These are phyloP conservation scores for Rubus idaeus DNA, from an alignment of 306 rosid genomes.

Conservation along the genomic window DNA sequence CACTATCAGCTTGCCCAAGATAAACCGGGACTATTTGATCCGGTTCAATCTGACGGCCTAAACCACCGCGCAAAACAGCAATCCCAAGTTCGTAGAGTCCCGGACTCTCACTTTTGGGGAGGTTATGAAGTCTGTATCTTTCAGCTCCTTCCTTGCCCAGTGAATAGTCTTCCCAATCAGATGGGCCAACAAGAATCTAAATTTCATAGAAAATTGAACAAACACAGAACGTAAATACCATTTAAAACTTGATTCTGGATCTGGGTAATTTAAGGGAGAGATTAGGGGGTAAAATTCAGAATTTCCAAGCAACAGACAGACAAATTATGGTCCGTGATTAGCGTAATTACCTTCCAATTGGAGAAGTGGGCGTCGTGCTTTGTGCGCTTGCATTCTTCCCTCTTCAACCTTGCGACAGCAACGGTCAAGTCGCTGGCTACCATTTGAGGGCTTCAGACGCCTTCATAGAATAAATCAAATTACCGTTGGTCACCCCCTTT, in stretches of 20 bases:
- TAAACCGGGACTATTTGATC: slow-evolving; percentile 52
- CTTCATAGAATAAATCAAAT: neutral
- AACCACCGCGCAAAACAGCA: slow-evolving; percentile 30
- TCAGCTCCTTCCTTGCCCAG: slow-evolving; percentile 69
- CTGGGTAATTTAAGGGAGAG: neutral
- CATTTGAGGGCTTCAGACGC: neutral
- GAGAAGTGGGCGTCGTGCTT: slow-evolving; percentile 67
- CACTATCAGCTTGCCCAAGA: slow-evolving; percentile 75
- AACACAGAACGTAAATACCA: neutral
- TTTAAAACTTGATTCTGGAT: neutral
- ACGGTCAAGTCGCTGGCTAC: slow-evolving; percentile 17
- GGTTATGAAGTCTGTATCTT: slow-evolving; percentile 68
- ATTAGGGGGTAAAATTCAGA: neutral
- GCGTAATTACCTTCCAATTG: slow-evolving; percentile 61
- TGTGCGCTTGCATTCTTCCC: slow-evolving; percentile 67
- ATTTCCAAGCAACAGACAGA: neutral
- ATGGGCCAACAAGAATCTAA: slow-evolving; percentile 77
- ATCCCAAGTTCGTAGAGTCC: slow-evolving; percentile 86
- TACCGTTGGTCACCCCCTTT: slow-evolving; percentile 22
- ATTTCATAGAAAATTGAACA: neutral
- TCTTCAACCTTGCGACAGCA: slow-evolving; percentile 39
- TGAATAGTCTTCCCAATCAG: slow-evolving; percentile 74
- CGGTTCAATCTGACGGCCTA: slow-evolving; percentile 54
- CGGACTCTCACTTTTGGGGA: slow-evolving; percentile 48
- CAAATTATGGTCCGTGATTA: neutral